A percentile compares a stretch with the other conserved stretches of the same genome.
Evolutionary conservation across 2,329 filamentous ascomycete species (phyloP).

Genomic region (Mycosphaerella sp.): DNA sequence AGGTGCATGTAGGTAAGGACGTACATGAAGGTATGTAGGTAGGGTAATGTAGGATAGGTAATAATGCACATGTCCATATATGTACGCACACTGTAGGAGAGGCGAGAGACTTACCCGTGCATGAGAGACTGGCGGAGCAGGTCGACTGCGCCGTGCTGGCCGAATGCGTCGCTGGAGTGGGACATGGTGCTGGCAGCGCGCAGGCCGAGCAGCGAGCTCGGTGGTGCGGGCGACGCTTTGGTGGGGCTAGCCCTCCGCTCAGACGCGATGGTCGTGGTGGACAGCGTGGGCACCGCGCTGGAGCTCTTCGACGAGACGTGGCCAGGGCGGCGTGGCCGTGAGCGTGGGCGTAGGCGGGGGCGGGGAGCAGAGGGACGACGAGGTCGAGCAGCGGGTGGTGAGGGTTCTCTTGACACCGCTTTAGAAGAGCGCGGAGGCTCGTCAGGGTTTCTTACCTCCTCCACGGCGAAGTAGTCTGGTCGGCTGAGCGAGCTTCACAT

Average conservation of each 20-base stretch:
- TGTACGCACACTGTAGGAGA: slow-evolving; percentile 22
- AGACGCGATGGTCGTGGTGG: slow-evolving; percentile 20
- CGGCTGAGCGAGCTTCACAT: slow-evolving; percentile 15
- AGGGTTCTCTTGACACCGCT: slow-evolving; percentile 7
- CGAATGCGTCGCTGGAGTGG: slow-evolving; percentile 13
- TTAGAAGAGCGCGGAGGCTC: slow-evolving; percentile 14
- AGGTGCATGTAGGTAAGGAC: no score
- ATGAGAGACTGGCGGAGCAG: slow-evolving; percentile 53
- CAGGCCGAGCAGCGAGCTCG: slow-evolving; percentile 12
- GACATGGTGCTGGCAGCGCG: slow-evolving; percentile 30
- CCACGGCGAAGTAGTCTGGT: slow-evolving; percentile 7
- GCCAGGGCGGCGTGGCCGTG: slow-evolving; percentile 25
- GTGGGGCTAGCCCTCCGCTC: slow-evolving; percentile 12
- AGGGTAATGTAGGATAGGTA: no score
- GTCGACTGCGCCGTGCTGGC: slow-evolving; percentile 48
- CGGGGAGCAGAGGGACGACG: slow-evolving; percentile 1
- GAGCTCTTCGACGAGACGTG: slow-evolving; percentile 36
- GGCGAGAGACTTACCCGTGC: slow-evolving; percentile 44
- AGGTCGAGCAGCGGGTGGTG: neutral
- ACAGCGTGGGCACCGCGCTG: slow-evolving; percentile 43
- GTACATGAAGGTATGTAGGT: no score
- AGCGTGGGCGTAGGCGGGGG: no score
- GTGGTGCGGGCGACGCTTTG: slow-evolving; percentile 13
- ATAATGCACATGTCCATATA: no score
- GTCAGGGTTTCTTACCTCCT: slow-evolving; percentile 13